A percentile compares a stretch with the other conserved stretches of the same genome.
Conservation (phyloP, 106 monocot genomes). For the Acorus calamus region DNA sequence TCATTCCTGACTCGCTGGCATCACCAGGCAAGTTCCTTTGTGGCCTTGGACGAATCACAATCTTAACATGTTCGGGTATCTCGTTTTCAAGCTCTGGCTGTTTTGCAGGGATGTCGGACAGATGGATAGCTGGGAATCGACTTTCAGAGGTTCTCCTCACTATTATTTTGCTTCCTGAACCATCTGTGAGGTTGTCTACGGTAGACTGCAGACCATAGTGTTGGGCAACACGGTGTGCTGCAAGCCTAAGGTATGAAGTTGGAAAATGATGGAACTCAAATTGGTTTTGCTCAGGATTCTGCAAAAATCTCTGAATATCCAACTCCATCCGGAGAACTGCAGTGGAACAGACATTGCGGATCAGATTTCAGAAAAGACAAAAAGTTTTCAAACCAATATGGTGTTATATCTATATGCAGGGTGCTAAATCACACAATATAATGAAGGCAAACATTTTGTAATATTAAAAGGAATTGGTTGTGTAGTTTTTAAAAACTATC, state of each 20-base stretch:
- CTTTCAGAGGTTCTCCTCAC: slow-evolving; percentile 67
- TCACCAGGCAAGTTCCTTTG: slow-evolving; percentile 25
- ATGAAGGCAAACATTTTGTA: no score
- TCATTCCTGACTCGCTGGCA: slow-evolving; percentile 11
- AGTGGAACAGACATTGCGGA: slow-evolving; percentile 3
- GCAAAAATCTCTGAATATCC: slow-evolving; percentile 85
- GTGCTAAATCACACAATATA: no score
- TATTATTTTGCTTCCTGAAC: slow-evolving; percentile 40
- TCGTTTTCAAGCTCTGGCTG: slow-evolving; percentile 22
- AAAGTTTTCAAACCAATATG: no score
- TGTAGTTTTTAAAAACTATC: no score
- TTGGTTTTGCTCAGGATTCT: slow-evolving; percentile 50
- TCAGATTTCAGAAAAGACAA: no score
- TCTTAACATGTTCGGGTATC: slow-evolving; percentile 37
- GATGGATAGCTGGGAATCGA: slow-evolving; percentile 39
- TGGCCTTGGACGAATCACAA: slow-evolving; percentile 59
- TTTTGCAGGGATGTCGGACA: slow-evolving; percentile 64
- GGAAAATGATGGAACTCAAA: slow-evolving; percentile 91
- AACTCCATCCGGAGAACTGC: slow-evolving; percentile 90
- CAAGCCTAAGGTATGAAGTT: slow-evolving; percentile 83
- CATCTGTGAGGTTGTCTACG: slow-evolving; percentile 42
- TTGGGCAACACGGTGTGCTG: slow-evolving; percentile 91
- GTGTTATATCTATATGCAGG: no score
- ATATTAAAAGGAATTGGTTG: no score
- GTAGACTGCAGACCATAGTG: slow-evolving; percentile 78